Evolutionary conservation across 139 green algal genomes (phyloP), one percentile per base, ranked within the genome.

Genomic region (Haematococcus lacustris): DNA sequence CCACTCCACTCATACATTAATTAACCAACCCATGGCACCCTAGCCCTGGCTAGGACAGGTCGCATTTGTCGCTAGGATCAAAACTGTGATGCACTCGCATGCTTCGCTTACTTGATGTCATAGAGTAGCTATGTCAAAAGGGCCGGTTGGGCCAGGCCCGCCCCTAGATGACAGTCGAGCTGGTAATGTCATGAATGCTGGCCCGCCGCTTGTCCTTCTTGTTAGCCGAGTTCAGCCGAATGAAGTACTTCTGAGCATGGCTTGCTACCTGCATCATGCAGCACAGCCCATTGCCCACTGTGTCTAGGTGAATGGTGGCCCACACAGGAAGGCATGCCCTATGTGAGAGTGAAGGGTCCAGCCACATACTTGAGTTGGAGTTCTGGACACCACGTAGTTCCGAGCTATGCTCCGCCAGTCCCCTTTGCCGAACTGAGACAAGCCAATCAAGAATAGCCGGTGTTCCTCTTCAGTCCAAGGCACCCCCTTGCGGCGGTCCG

Each of bases 401-500:
- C 93, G 83, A 4, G 86, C 91, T 47, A 98, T 98, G 80, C 69
- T 88, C 23, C 93, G 86, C 93, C 93, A 98, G 80, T 97, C 93
- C 21, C 93, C 93, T 76, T 98, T 98, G 59, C 93, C 93, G 78
- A 94, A 98, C 82, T 97, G 95, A 25, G 84, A 81, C 40, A 98
- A 78, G 0, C 93, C 93, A 74, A 96, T 81, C 57, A 98, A 75
- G 79, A 98, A 98, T 1, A 96, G 81, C 13, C 88, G 80, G 81
- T 98, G 93, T 82, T 98, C 93, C 73, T 98, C 93, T 69, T 97
- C 91, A 2, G 91, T 97, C 93, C 93, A 98, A 0, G 93, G 90
- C 38, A 98, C 93, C 53, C 93, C 93, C 76, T 98, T 98, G 21
- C 90, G 85, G 28, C 88, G 77, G 63, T 81, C 77, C 32, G 70